Percentiles rank a stretch among this genome's conserved stretches.
phyloP scores from a whole-genome alignment of 345 rosid species.

The Microcos paniculata region DNA sequence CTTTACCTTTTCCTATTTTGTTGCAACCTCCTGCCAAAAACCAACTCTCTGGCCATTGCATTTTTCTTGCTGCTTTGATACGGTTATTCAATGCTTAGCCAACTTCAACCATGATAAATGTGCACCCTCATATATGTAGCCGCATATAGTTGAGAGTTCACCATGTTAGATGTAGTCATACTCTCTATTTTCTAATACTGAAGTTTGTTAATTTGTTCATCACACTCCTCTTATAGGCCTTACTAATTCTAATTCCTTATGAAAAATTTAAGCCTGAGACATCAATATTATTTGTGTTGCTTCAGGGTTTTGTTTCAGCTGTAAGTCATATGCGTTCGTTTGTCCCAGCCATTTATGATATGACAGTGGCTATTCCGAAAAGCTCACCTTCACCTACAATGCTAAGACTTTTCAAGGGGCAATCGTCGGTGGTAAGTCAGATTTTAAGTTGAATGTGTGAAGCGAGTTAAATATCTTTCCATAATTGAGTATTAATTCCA shows the following conservation, averaged over 20 bases:
- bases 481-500: not conserved
- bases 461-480: constrained; percentile 3
- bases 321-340: constrained; percentile 89
- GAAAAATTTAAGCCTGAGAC: not conserved
- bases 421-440: constrained; percentile 80
- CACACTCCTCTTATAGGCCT: not conserved
- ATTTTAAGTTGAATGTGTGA: constrained; percentile 8
- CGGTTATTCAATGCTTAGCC: constrained; percentile 2
- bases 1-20: not conserved
- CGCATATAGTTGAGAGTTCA: not conserved
- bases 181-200: not conserved
- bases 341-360: constrained; percentile 93
- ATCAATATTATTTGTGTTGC: constrained; percentile 13
- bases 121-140: not conserved
- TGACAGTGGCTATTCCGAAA: constrained; percentile 77
- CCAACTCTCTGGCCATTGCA: not conserved
- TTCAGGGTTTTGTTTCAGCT: constrained; percentile 95
- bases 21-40: not conserved
- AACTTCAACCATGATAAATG: not conserved
- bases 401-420: constrained; percentile 77
- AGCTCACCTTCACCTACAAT: constrained; percentile 78
- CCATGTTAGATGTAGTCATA: not conserved
- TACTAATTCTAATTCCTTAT: not conserved
- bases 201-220: not conserved
- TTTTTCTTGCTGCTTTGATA: not conserved